Percentiles rank a stretch among this genome's conserved stretches.
Conservation (phyloP, 306 rosid species). For the Oxytropis ochrocephala region DNA sequence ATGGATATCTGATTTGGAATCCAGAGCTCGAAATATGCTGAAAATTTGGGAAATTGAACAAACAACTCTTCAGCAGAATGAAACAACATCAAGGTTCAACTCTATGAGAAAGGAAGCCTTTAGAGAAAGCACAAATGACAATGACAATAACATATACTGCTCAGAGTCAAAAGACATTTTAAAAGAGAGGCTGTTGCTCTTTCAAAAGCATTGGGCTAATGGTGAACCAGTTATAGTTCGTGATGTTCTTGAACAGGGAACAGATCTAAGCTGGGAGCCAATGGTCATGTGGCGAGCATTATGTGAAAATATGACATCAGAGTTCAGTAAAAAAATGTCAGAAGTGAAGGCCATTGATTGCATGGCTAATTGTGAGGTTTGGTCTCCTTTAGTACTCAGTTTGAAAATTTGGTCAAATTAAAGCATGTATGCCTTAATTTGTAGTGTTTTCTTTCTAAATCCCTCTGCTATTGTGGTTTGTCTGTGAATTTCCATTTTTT, state of each 20-base stretch:
- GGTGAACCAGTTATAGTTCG: slow-evolving; percentile 73
- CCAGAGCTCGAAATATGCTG: slow-evolving; percentile 35
- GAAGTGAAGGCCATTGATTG: slow-evolving; percentile 86
- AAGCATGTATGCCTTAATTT: background rate
- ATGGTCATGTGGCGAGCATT: slow-evolving; percentile 89
- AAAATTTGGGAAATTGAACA: slow-evolving; percentile 9
- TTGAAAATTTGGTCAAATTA: slow-evolving; percentile 3
- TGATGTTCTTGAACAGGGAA: slow-evolving; percentile 58
- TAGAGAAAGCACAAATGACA: slow-evolving; percentile 35
- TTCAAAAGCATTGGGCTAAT: slow-evolving; percentile 57
- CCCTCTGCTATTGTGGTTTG: background rate
- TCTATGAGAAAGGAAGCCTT: slow-evolving; percentile 42
- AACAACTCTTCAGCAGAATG: slow-evolving; percentile 20
- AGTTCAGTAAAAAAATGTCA: slow-evolving; percentile 43
- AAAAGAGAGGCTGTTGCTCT: slow-evolving; percentile 31
- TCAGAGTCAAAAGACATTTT: slow-evolving; percentile 39
- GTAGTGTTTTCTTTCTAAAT: background rate
- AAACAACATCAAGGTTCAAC: slow-evolving; percentile 17
- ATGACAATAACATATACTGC: slow-evolving; percentile 44
- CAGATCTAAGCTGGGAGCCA: slow-evolving; percentile 92
- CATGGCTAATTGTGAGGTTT: slow-evolving; percentile 84
- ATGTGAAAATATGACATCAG: slow-evolving; percentile 46
- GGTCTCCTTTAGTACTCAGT: slow-evolving; percentile 6
- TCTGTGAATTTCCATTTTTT: background rate
- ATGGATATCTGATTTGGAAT: slow-evolving; percentile 50